phyloP scores from a whole-genome alignment of 176 grass and related monocot species.

The Rhynchospora pubera region DNA sequence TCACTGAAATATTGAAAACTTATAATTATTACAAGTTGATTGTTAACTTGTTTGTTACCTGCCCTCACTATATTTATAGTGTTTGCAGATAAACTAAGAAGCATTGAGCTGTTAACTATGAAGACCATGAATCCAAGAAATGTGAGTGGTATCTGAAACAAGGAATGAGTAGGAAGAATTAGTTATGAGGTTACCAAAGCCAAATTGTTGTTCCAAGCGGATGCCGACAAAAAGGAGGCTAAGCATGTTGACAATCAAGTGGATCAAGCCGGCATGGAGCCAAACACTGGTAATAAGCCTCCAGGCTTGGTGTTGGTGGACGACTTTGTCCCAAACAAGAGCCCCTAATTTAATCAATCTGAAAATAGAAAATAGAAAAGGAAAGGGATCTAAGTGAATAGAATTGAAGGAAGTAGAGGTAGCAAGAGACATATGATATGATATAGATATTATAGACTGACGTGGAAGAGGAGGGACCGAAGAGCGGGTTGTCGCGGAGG shows the following conservation, averaged over 20 bases:
- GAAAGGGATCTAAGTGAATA: no score
- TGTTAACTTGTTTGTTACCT: neutral
- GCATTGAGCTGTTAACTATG: neutral
- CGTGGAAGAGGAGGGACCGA: conserved; percentile 71
- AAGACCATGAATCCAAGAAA: neutral
- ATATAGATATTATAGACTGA: no score
- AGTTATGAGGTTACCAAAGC: conserved; percentile 64
- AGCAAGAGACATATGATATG: no score
- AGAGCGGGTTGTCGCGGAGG: conserved; percentile 76
- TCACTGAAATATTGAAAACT: conserved; percentile 36
- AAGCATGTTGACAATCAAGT: conserved; percentile 93
- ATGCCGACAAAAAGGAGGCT: conserved; percentile 91
- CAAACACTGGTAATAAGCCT: conserved; percentile 72
- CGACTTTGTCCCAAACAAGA: conserved; percentile 88
- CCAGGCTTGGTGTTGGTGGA: conserved; percentile 80
- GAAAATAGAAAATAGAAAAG: conserved; percentile 8
- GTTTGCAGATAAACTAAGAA: neutral
- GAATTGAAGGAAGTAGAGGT: no score
- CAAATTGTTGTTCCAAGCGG: conserved; percentile 92
- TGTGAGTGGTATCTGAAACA: neutral
- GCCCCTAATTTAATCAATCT: conserved; percentile 80
- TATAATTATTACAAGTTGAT: neutral
- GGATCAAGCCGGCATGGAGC: conserved; percentile 84
- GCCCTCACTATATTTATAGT: neutral
- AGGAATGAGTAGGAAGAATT: neutral